Base-by-base conservation (phyloP, 345 rosid genomes). In the Dovyalis caffra region DNA sequence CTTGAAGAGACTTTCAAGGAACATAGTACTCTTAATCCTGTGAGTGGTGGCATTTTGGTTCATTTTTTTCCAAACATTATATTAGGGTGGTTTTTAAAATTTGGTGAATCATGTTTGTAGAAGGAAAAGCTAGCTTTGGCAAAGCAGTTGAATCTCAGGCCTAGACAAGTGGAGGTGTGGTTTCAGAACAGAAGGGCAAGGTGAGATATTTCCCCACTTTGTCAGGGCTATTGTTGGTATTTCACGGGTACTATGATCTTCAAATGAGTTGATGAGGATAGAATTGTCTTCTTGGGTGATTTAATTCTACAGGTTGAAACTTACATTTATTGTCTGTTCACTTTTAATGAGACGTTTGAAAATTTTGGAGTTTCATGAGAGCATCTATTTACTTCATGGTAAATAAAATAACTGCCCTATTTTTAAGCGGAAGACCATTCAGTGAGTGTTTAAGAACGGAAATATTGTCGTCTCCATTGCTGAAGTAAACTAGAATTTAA, bases 111-210 rank as follows among this genome's bases (percentile, higher is more conserved):
- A 49, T 73, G 28, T 77, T 64, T 75, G 18, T 89, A 93, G 98
- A 93, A 90, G 74, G 95, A 90, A 80, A 93, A 91, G 86, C 65
- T 85, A 76, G 97, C 87, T 12, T 70, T 93, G 80, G 91, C 95
- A 7, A 89, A 88, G 78, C 88, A 87, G 86, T 83, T 93, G 87
- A 88, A 88, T 78, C 91, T 93, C 53, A 87, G 83, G 85, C 82
- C 97, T 6, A 88, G 98, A 60, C 98, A 93, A 80, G 97, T 93
- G 77, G 97, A 93, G 76, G 98, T 93, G 64, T 93, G 97, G 98
- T 93, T 93, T 69, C 98, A 93, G 83, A 93, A 93, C 80, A 76
- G 97, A 71, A 88, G 97, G 81, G 98, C 98, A 78, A 90, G 98
- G 98, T 93, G 64, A 80, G 81, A 65, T 70, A 20, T 64, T 61